phyloP scores from a whole-genome alignment of 2,329 filamentous ascomycete species.

The Rasamsonia emersonii region DNA sequence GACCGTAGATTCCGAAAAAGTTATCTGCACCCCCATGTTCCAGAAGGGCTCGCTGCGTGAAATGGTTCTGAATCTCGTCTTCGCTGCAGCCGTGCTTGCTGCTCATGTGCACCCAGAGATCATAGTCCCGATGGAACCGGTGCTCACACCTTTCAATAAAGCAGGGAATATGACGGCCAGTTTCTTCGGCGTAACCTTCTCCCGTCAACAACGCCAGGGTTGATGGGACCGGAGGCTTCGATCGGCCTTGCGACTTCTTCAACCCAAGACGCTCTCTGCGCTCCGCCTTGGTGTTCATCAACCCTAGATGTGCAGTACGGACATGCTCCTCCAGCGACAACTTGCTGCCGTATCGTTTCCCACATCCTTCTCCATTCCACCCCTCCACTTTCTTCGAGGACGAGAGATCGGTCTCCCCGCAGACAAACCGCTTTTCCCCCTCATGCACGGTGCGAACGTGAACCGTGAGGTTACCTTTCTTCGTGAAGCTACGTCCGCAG shows the following conservation, averaged over 20 bases:
- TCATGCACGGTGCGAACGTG: constrained; percentile 73
- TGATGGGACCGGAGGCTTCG: constrained; percentile 19
- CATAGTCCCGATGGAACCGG: constrained; percentile 50
- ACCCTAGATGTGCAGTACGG: constrained; percentile 69
- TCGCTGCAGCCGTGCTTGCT: constrained; percentile 32
- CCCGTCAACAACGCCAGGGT: constrained; percentile 47
- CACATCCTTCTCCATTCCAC: constrained; percentile 63
- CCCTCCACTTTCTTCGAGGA: constrained; percentile 48
- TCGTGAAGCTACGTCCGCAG: constrained; percentile 71
- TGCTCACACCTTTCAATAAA: constrained; percentile 42
- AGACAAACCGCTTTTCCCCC: constrained; percentile 65
- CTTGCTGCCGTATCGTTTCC: constrained; percentile 67
- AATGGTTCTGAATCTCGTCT: constrained; percentile 32
- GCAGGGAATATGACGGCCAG: constrained; percentile 44
- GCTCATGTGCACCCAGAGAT: constrained; percentile 49
- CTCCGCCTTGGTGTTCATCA: constrained; percentile 36
- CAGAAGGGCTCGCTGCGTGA: constrained; percentile 31
- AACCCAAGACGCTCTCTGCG: constrained; percentile 26
- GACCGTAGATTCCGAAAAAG: constrained; percentile 28
- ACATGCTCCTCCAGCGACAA: constrained; percentile 75
- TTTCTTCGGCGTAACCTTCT: constrained; percentile 44
- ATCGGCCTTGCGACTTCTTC: constrained; percentile 12
- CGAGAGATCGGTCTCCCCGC: constrained; percentile 58
- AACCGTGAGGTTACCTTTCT: constrained; percentile 69
- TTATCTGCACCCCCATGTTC: constrained; percentile 13